A percentile compares a stretch with the other conserved stretches of the same genome.
phyloP scores from a whole-genome alignment of 257 asterid genomes.

The Przewalskia tangutica region DNA sequence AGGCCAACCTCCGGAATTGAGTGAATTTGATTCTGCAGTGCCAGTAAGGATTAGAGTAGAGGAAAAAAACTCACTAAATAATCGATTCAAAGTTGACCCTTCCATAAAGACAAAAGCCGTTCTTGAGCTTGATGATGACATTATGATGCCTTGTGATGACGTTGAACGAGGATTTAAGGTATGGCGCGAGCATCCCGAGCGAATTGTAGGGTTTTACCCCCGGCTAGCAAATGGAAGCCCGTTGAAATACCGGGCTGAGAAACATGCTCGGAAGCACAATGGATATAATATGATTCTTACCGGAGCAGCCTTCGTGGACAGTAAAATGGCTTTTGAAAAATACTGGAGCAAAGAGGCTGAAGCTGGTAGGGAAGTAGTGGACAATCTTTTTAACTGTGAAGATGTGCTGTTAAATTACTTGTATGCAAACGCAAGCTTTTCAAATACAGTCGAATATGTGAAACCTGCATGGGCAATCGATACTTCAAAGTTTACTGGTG shows the following conservation, averaged over 20 bases:
- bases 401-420: slow-evolving; percentile 79
- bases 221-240: slow-evolving; percentile 46
- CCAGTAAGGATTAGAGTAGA: slow-evolving; percentile 79
- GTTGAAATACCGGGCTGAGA: slow-evolving; percentile 56
- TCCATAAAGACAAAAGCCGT: slow-evolving; percentile 63
- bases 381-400: slow-evolving; percentile 67
- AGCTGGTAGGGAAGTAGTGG: slow-evolving; percentile 53
- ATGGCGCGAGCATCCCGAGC: slow-evolving; percentile 79
- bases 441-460: slow-evolving; percentile 56
- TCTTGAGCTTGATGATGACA: slow-evolving; percentile 93
- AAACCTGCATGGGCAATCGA: slow-evolving; percentile 66
- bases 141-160: slow-evolving; percentile 88
- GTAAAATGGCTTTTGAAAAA: slow-evolving; percentile 43
- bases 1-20: slow-evolving; percentile 56
- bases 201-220: slow-evolving; percentile 85
- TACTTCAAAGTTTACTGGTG: slow-evolving; percentile 72
- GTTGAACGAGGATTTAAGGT: slow-evolving; percentile 78
- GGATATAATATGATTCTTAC: slow-evolving; percentile 93
- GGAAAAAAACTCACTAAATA: slow-evolving; percentile 68
- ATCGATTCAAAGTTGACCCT: slow-evolving; percentile 68
- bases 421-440: slow-evolving; percentile 65
- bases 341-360: slow-evolving; percentile 67
- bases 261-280: slow-evolving; percentile 54
- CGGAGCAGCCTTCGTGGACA: slow-evolving; percentile 82
- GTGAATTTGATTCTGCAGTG: slow-evolving; percentile 71